These are phyloP conservation scores for Bruguiera gymnorhiza DNA, from an alignment of 345 rosid genomes.

Conservation along the genomic window DNA sequence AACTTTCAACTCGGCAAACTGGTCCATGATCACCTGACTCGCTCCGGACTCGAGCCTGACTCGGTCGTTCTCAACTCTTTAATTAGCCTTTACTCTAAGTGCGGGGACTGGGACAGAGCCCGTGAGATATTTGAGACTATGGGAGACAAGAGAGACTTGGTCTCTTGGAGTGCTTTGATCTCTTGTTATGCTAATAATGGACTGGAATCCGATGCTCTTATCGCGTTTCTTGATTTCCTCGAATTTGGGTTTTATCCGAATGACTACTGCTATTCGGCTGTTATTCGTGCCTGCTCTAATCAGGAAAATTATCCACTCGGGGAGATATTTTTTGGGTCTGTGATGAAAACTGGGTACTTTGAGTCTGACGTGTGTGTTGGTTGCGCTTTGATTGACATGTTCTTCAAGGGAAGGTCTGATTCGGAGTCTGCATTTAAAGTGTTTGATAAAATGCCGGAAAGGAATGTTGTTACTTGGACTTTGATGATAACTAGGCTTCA, in stretches of 20 bases:
- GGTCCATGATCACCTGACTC: constrained; percentile 44
- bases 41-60: constrained; percentile 44
- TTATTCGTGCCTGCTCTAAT: constrained; percentile 55
- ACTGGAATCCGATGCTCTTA: constrained; percentile 40
- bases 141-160: constrained; percentile 56
- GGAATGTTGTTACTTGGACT: constrained; percentile 66
- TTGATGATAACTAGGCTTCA: constrained; percentile 58
- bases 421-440: constrained; percentile 47
- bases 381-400: constrained; percentile 64
- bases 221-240: constrained; percentile 47
- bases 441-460: constrained; percentile 57
- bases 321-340: constrained; percentile 46
- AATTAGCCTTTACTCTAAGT: constrained; percentile 67
- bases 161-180: constrained; percentile 76
- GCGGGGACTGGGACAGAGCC: constrained; percentile 46
- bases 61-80: constrained; percentile 59
- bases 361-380: constrained; percentile 58
- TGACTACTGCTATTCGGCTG: constrained; percentile 64
- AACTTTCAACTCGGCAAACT: constrained; percentile 53
- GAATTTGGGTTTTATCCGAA: constrained; percentile 55
- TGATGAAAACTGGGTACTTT: constrained; percentile 49
- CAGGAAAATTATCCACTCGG: constrained; percentile 30
- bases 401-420: constrained; percentile 45
- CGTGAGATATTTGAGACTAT: constrained; percentile 41
- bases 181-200: constrained; percentile 56